Evolutionary conservation across 371 early-diverging fungal species (phyloP).

Genomic region (Nematocida sp.): DNA sequence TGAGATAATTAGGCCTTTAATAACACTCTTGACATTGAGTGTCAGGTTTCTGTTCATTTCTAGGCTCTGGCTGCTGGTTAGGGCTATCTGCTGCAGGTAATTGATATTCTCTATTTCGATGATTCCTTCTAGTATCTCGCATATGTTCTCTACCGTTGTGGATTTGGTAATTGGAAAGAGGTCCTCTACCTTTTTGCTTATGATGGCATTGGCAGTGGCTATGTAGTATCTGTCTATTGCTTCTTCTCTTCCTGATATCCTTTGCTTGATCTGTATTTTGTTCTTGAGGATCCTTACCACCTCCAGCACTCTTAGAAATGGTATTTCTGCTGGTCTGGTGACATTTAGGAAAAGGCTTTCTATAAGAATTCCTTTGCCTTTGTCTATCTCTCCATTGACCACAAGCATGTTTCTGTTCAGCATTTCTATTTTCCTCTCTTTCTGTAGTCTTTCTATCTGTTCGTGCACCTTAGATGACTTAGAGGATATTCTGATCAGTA

Average conservation of each 20-base stretch:
- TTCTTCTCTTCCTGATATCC: neutral
- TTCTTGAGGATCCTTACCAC: conserved; percentile 14
- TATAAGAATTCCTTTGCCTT: conserved; percentile 13
- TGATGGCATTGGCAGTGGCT: neutral
- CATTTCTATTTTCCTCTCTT: neutral
- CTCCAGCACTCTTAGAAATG: conserved; percentile 13
- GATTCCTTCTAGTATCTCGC: conserved; percentile 9
- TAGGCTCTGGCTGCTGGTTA: neutral
- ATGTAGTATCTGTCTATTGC: neutral
- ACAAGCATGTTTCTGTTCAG: conserved; percentile 23
- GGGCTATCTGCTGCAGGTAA: conserved; percentile 5
- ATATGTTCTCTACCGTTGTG: conserved; percentile 6
- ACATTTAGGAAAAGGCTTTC: conserved; percentile 38
- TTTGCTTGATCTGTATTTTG: conserved; percentile 23
- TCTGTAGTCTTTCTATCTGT: neutral
- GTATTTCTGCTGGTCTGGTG: neutral
- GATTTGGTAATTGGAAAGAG: conserved; percentile 24
- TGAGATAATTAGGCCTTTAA: neutral
- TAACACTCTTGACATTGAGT: neutral
- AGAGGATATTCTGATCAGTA: neutral
- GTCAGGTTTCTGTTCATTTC: neutral
- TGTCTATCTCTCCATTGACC: neutral
- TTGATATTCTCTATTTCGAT: conserved; percentile 10
- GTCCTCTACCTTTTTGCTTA: conserved; percentile 8
- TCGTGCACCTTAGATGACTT: neutral